Evolutionary conservation across 2,329 filamentous ascomycete species (phyloP), one percentile per base, ranked within the genome.

Genomic region (Myriosclerotinia duriaeana): DNA sequence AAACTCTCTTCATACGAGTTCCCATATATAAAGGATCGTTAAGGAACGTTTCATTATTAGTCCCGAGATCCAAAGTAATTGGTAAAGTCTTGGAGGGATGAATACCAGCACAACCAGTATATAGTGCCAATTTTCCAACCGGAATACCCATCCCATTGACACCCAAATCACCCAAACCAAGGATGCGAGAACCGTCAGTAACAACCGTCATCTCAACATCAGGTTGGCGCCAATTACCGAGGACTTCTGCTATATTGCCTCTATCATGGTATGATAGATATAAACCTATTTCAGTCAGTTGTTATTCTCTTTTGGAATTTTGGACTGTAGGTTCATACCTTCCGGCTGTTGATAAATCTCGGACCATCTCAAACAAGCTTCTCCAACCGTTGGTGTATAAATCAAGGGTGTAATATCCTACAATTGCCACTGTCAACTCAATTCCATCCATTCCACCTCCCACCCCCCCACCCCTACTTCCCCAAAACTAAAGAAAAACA

Each of bases 81-180:
- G 91, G 91, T 0, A 96, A 80, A 11, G 90, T 90, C n/a, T 89
- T 82, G 48, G 88, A 87, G 0, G 91, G 92, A 75, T 94, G 89
- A 14, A 96, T 86, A 20, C 92, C 93, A n/a, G 90, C 92, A 77
- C 92, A 96, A 0, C 94, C 80, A 0, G 92, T 95, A 48, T 91
- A 92, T 50, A 96, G 82, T 14, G 89, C 88, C 40, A 96, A 81
- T 76, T 97, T 96, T 20, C 92, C 92, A 2, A 92, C 84, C 2
- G 89, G 92, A 70, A 96, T 96, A 55, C 95, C 82, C 67, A 96
- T 89, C 5, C 89, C 92, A 17, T 93, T 92, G 1, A 92, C 87
- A 6, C 93, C 92, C 76, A 96, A 91, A 74, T 96, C 92, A 3
- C 93, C 92, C 66, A 96, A 94, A 1, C 92, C 74, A 11, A 76